Base-by-base conservation (phyloP, 768 basidiomycete genomes). In the Podaxis carcinomalis region DNA sequence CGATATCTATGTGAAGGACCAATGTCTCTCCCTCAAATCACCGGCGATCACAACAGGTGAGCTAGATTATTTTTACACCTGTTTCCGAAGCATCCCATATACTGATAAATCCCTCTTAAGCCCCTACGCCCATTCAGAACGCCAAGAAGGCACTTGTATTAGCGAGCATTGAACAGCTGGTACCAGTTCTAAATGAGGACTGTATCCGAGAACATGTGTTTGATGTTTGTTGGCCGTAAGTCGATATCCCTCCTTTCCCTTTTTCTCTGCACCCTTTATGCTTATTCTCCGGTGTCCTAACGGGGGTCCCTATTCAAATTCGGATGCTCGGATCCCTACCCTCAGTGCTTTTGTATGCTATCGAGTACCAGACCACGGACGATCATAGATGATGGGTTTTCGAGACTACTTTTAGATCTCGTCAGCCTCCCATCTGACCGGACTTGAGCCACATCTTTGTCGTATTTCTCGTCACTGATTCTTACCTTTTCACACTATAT, bases 91-190 rank as follows among this genome's bases (percentile, higher is more conserved):
- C n/a, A 16, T 3, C 16, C 4, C 42, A 19, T 6, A 44, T 44
- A n/a, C 42, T 44, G 42, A 42, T 23, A 47, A 28, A 39, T 46
- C n/a, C 27, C 54, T 61, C 25, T 28, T 27, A 58, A 39, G 54
- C 50, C 51, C 58, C 65, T 39, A 51, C 47, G 3, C 50, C 53
- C 28, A 52, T 64, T 7, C 57, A 52, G 23, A 62, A 72, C 54
- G 76, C 79, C 1, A 82, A 83, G 66, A 72, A 74, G 60, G 87
- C 89, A 0, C 93, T 88, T 69, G 80, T 82, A 10, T 75, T 95
- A 32, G 88, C 88, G 6, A 84, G 85, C 58, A 81, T 90, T 21
- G 93, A 95, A 69, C 93, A 93, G 67, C 80, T 95, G 3, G 78
- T 93, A 9, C 83, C 86, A 0, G 77, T 81, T 3, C 73, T 94